Base-by-base conservation (phyloP, 2,329 filamentous ascomycete species). In the Tolypocladium cylindrosporum region DNA sequence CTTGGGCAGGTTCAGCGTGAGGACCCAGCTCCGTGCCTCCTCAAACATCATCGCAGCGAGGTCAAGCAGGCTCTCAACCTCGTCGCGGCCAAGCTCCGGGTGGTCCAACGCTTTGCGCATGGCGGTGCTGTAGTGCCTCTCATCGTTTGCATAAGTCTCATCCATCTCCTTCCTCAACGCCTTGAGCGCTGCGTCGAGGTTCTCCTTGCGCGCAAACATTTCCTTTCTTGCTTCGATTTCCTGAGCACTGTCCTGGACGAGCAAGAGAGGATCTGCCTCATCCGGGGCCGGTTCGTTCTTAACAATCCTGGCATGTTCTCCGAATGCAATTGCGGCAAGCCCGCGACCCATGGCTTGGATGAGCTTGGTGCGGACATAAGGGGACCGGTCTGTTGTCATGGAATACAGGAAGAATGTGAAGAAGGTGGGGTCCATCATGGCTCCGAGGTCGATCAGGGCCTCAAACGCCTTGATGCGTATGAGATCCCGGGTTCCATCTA, bases 401-500 rank as follows among this genome's bases (percentile, higher is more conserved):
- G 79, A 76, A 31, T 79, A 78, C 39, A 87, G 73, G 48, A 88
- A 72, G 58, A 86, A 78, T 54, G 74, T 76, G 62, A 86, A 75
- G 50, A 88, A 76, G 1, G 72, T 70, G 2, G 80, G 74, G 57
- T 83, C 80, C 62, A 79, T 73, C 64, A 88, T 73, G 54, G 79
- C 77, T 0, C 83, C 84, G n/a, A 88, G 77, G 61, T 87, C 83
- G 42, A 87, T 76, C 51, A 89, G 71, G 11, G 81, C 79, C 63
- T 87, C 82, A 58, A 84, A 87, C 1, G 83, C 83, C 68, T 86
- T 86, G 70, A 88, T 81, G 27, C 85, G 81, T 55, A 88, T 83
- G 42, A 79, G 71, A 62, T 88, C 84, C 54, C 77, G 73, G 7
- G 83, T 88, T 58, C 79, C 83, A 64, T 88, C 85, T 63, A 86